Evolutionary conservation across 2,329 filamentous ascomycete species (phyloP).

Genomic region (Alternaria conjuncta): DNA sequence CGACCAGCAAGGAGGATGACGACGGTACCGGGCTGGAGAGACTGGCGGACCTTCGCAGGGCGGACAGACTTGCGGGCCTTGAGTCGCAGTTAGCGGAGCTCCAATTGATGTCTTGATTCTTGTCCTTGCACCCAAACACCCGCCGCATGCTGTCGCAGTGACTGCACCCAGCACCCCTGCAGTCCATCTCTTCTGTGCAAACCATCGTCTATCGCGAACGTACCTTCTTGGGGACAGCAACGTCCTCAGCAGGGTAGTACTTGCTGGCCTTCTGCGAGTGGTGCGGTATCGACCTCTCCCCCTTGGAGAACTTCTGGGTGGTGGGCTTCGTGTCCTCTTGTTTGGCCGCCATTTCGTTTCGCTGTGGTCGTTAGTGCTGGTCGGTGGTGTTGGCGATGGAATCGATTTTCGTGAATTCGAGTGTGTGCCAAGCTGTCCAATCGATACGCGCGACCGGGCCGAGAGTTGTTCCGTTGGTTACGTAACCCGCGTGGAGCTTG

Average conservation of each 20-base stretch:
- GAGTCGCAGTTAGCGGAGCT: constrained; percentile 36
- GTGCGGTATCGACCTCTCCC: constrained; percentile 88
- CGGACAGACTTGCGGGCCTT: constrained; percentile 95
- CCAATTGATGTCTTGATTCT: constrained; percentile 9
- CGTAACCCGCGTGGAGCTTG: constrained; percentile 11
- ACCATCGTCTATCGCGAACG: constrained; percentile 55
- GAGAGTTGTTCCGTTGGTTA: constrained; percentile 13
- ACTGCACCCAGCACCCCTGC: constrained; percentile 2
- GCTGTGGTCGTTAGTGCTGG: constrained; percentile 47
- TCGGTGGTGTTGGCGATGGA: constrained; percentile 21
- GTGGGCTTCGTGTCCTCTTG: constrained; percentile 40
- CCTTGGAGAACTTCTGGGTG: constrained; percentile 98
- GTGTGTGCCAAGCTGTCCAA: constrained; percentile 21
- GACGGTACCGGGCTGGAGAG: constrained; percentile 92
- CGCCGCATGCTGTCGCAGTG: constrained; percentile 8
- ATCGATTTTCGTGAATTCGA: constrained; percentile 18
- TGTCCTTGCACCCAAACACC: constrained; percentile 3
- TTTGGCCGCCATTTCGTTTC: constrained; percentile 71
- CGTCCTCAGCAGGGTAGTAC: constrained; percentile 98
- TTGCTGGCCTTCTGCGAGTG: constrained; percentile 92
- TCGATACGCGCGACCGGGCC: constrained; percentile 19
- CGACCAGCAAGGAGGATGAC: constrained; percentile 99
- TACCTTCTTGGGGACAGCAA: constrained; percentile 91
- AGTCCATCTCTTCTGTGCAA: constrained; percentile 22
- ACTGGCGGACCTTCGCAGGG: constrained; percentile 83